Percentiles rank a stretch among this genome's conserved stretches.
Evolutionary conservation across 129 eudicot genomes (phyloP).

Genomic region (Flaveria linearis): DNA sequence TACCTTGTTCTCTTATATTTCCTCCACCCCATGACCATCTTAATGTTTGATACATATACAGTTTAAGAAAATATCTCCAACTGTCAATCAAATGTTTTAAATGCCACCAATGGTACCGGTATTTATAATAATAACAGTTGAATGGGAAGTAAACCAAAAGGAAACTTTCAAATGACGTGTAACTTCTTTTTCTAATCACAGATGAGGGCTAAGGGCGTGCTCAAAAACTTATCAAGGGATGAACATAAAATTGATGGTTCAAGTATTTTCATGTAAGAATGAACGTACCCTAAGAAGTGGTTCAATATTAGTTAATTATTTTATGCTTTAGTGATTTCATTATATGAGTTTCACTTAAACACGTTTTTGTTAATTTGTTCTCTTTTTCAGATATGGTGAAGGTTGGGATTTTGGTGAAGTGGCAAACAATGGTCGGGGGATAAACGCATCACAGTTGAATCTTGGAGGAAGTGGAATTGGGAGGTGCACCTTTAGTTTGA

Average conservation of each 20-base stretch:
- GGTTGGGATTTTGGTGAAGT: constrained; percentile 99
- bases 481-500: constrained; percentile 46
- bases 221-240: constrained; percentile 53
- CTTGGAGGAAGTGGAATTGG: constrained; percentile 89
- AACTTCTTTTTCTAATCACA: constrained; percentile 28
- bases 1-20: neutral
- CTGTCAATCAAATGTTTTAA: neutral
- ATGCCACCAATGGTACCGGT: neutral
- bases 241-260: constrained; percentile 77
- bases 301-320: constrained; percentile 5
- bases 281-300: constrained; percentile 6
- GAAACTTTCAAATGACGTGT: constrained; percentile 16
- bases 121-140: neutral
- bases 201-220: constrained; percentile 73
- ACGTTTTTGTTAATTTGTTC: neutral
- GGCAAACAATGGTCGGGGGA: constrained; percentile 85
- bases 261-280: constrained; percentile 72
- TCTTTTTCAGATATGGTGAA: constrained; percentile 78
- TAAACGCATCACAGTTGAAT: constrained; percentile 87
- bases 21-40: neutral
- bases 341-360: neutral
- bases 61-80: neutral
- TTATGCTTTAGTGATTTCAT: neutral
- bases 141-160: constrained; percentile 1
- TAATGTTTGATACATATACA: neutral